Conservation (phyloP, 169 alveolate species). For the Cryptosporidium parvum region DNA sequence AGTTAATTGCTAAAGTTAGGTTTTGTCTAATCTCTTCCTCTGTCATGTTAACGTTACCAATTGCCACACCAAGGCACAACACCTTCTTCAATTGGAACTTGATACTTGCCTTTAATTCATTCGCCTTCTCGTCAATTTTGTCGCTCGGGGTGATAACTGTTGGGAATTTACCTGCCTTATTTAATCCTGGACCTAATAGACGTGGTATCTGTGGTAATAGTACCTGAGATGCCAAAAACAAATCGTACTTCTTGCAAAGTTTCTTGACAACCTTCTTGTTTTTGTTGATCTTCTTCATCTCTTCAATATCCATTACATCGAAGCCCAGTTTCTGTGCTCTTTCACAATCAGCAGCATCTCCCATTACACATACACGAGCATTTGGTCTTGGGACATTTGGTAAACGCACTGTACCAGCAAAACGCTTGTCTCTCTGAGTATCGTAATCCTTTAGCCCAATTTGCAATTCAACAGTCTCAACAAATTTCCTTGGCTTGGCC, state of each 20-base stretch:
- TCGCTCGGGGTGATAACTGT: slow-evolving; percentile 97
- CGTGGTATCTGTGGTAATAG: slow-evolving; percentile 98
- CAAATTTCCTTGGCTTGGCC: slow-evolving; percentile 94
- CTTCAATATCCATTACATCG: slow-evolving; percentile 97
- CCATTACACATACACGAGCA: slow-evolving; percentile 97
- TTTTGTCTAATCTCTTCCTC: slow-evolving; percentile 98
- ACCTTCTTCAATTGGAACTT: slow-evolving; percentile 95
- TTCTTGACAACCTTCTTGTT: slow-evolving; percentile 98
- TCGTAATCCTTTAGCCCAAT: slow-evolving; percentile 99
- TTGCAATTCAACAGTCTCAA: slow-evolving; percentile 99
- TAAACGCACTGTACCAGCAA: slow-evolving; percentile 98
- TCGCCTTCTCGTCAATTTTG: slow-evolving; percentile 95
- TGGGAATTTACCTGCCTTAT: slow-evolving; percentile 99
- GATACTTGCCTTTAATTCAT: slow-evolving; percentile 93
- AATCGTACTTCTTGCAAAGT: slow-evolving; percentile 95
- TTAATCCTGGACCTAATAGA: slow-evolving; percentile 98
- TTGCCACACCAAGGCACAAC: slow-evolving; percentile 98
- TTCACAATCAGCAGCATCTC: slow-evolving; percentile 99
- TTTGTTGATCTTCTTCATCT: slow-evolving; percentile 98
- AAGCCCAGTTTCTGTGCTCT: slow-evolving; percentile 96
- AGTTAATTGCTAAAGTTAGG: slow-evolving; percentile 96
- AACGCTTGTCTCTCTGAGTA: slow-evolving; percentile 99
- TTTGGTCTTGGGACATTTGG: slow-evolving; percentile 97
- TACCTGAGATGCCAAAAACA: slow-evolving; percentile 98
- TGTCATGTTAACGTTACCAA: slow-evolving; percentile 97